These are phyloP conservation scores for Papilionanthe hybrid DNA, from an alignment of 116 monocot genomes.

Conservation along the genomic window DNA sequence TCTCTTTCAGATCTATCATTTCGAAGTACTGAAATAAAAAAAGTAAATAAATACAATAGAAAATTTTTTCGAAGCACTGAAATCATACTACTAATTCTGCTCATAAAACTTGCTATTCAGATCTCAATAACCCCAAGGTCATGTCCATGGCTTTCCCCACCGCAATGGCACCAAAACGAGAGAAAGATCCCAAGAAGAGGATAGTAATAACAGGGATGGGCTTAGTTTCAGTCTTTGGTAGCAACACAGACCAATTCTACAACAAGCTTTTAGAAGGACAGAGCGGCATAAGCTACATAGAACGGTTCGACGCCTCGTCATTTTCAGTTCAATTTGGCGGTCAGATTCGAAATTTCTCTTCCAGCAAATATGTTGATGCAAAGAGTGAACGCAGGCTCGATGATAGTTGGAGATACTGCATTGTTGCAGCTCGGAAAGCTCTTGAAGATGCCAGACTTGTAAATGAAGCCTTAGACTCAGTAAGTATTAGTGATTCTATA, in stretches of 20 bases:
- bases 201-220: slow-evolving; percentile 93
- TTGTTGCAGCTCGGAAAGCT: slow-evolving; percentile 83
- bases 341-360: slow-evolving; percentile 69
- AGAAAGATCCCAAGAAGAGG: slow-evolving; percentile 85
- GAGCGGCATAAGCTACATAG: slow-evolving; percentile 73
- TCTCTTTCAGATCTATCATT: too few relatives aligned
- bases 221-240: slow-evolving; percentile 83
- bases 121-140: neutral
- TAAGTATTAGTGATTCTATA: neutral
- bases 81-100: neutral
- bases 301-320: slow-evolving; percentile 73
- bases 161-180: slow-evolving; percentile 47
- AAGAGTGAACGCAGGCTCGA: slow-evolving; percentile 80
- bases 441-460: slow-evolving; percentile 48
- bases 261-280: slow-evolving; percentile 58
- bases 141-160: slow-evolving; percentile 8
- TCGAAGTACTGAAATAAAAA: too few relatives aligned
- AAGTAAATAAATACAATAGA: too few relatives aligned
- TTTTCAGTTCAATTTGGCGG: slow-evolving; percentile 78
- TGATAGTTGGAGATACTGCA: slow-evolving; percentile 61
- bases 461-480: neutral
- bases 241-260: slow-evolving; percentile 65
- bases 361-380: slow-evolving; percentile 75
- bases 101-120: neutral
- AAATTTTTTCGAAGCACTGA: too few relatives aligned